Base-by-base conservation (phyloP, 2,329 filamentous ascomycete genomes). In the Ceratocystis huliohia region DNA sequence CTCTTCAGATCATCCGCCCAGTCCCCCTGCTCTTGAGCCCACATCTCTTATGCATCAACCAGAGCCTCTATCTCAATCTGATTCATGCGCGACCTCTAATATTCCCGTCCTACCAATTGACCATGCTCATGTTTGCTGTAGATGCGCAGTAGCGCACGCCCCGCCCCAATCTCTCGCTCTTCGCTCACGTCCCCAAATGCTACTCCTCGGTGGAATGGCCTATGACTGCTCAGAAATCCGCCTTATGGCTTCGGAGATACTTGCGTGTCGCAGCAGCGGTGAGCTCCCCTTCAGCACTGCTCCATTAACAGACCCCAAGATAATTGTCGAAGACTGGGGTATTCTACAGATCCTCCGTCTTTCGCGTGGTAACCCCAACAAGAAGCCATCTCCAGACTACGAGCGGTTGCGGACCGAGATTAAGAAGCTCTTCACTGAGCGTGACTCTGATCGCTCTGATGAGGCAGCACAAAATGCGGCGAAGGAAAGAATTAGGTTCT, bases 391-490 rank as follows among this genome's bases (percentile, higher is more conserved):
- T 0, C 61, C 71, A 1, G 61, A 70, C 0, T 75, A 74, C 53
- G 69, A 69, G 0, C 41, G 70, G 0, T 61, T 76, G 0, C 71
- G 70, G 0, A 70, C 77, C 8, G 71, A 75, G 22, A 73, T 77
- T 17, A 69, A 73, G 2, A 73, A 73, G 3, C 70, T 70, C 3
- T 77, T 78, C 59, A 70, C 70, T 2, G 72, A 75, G 20, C 76
- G 77, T 1, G 75, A 78, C 22, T 50, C 46, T 1, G 65, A 68
- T 69, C 72, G 25, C 48, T 69, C 69, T 28, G 71, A 50, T 22
- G 69, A 65, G 64, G 73, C 28, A 28, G 69, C 61, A 1, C 46
- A 70, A 15, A 62, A 67, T 17, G 72, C 72, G 15, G 72, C 70
- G 3, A 63, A 66, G 2, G 70, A 71, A 4, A 69, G 73, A 0